Evolutionary conservation across 2,329 filamentous ascomycete genomes (phyloP), one percentile per base, ranked within the genome.

Genomic region (Purpureocillium lavendulum): DNA sequence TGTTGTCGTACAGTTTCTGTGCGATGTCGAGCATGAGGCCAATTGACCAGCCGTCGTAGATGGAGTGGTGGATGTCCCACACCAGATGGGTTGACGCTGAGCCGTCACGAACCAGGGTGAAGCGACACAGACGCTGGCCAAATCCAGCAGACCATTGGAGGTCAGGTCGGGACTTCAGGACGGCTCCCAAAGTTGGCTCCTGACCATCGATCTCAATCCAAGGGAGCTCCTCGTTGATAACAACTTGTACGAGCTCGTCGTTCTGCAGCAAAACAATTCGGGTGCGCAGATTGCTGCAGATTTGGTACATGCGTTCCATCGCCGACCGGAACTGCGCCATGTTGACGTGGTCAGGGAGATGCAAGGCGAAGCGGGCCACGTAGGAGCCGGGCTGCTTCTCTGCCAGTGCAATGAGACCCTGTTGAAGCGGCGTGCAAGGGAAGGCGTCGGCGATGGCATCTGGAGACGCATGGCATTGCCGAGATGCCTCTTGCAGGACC

Each of bases 341-440:
- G 7, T 59, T 46, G 4, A 53, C 29, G 13, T 49, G 15, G 2
- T 14, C 18, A 0, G 47, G 31, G 2, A 58, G 47, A 14, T 41
- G 40, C 24, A 53, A 43, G 12, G 49, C 49, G 36, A 53, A 49
- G 24, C 54, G 50, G 1, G 58, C 55, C 10, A 64, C 51, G 32
- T 67, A 67, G 1, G 56, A 57, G 2, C 58, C 61, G 1, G 40
- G 42, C 2, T 47, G 36, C 12, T 57, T 50, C 29, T 48, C 50
- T 3, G 61, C 53, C 1, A 64, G 47, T 0, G 59, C 56, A 30
- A 67, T 52, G 2, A 67, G 53, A 3, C 58, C 61, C 41, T 61
- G 59, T 39, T 67, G 64, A 3, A 66, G 48, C 5, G 56, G 50
- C 9, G 61, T 59, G 49, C 59, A 63, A 2, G 62, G 64, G 32